Base-by-base conservation (phyloP, 768 basidiomycete species). In the Piloderma croceum region DNA sequence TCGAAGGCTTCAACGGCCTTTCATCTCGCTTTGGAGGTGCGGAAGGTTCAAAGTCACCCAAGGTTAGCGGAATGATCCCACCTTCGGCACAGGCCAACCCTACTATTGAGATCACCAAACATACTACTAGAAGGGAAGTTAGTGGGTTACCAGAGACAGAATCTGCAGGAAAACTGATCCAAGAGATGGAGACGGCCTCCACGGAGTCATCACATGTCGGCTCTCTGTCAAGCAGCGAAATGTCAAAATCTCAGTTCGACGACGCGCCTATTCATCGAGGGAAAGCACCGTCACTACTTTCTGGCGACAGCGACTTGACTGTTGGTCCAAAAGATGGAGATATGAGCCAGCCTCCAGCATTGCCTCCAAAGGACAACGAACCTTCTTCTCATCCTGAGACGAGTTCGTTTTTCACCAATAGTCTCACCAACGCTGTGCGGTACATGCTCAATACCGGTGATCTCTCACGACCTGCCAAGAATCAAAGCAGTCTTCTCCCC, bases 391-490 rank as follows among this genome's bases (percentile, higher is more conserved):
- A 9, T 9, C 9, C 10, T 9, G 34, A 20, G 19, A 35, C 10
- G 9, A 9, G 9, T 35, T 9, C 27, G 27, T 64, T 73, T 0
- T 51, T 79, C 12, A 71, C 80, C 2, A 75, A 59, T 43, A 71
- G 79, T 4, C 50, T 85, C 27, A 69, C 67, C 10, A 71, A 62
- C 43, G 82, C 81, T 2, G 71, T 86, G 67, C 71, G 79, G 6
- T 76, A 70, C 48, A 62, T 86, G 41, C 59, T 78, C 33, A 73
- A 58, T 39, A 41, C 57, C 3, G 64, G 60, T 7, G 62, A 66
- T 1, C 41, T 54, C 0, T 55, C 61, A 3, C 62, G 57, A 3
- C 50, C 67, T 2, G 33, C 57, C 3, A 52, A 67, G n/a, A 62
- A 61, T 36, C 76, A 76, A 36, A 76, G 79, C 44, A 74, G 71